Evolutionary conservation across 768 basidiomycete genomes (phyloP), one percentile per base, ranked within the genome.

Genomic region (Naganishia friedmannii): DNA sequence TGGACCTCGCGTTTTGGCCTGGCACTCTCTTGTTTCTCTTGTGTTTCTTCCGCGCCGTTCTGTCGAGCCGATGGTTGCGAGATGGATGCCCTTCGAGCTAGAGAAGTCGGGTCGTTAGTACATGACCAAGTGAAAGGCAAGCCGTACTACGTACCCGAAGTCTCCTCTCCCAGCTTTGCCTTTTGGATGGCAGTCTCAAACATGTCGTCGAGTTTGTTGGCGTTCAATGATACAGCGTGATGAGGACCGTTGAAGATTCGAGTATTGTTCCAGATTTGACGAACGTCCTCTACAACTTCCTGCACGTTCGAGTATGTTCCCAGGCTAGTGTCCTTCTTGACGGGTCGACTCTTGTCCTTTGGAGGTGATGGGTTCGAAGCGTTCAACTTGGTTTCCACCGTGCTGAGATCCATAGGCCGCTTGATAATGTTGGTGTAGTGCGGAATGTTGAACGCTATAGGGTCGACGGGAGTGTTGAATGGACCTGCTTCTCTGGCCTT

Each of bases 1-100:
- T 97, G 95, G 32, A 97, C 94, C 81, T 99, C 96, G 66, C 96
- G 91, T 83, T 97, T 98, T 1, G 95, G 95, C n/a, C 96, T 88
- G 28, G 75, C 46, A 19, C 42, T 48, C n/a, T 71, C 70, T 3
- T 42, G 42, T 12, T 29, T 48, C n/a, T 71, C 70, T 3, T 42
- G 42, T 12, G 31, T 29, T 23, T 67, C 74, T 45, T 78, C 79
- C 10, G 76, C 69, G 29, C 88, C 89, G 55, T 77, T 77, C 15
- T 92, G 90, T 67, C 92, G 87, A 74, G 87, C 87, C 51, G 93
- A 92, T 2, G 91, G 74, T 66, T 77, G 78, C 12, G 91, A 89
- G 2, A 90, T 88, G 19, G 92, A 94, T 0, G 88, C 83, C 66
- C 91, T 88, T 31, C 92, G 88, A 79, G 83, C 13, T 48, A n/a